Conservation (phyloP, 495 filamentous ascomycete genomes). For the Neurospora terricola region DNA sequence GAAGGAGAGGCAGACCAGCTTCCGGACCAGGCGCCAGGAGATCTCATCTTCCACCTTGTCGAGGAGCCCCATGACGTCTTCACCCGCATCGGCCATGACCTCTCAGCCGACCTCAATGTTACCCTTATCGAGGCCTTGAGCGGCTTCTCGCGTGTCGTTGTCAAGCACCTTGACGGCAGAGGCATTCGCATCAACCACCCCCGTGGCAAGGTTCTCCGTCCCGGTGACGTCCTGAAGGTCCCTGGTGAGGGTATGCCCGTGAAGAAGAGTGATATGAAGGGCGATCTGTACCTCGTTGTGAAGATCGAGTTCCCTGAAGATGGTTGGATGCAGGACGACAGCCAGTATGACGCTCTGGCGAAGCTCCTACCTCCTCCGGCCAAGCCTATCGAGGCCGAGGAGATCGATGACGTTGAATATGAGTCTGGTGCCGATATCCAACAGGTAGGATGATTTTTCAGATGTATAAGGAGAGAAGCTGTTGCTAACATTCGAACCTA, state of each 20-base stretch:
- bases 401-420: slow-evolving; percentile 79
- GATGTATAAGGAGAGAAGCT: neutral
- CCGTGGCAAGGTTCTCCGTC: slow-evolving; percentile 63
- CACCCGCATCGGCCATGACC: slow-evolving; percentile 69
- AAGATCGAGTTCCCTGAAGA: slow-evolving; percentile 83
- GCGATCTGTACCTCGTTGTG: slow-evolving; percentile 79
- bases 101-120: slow-evolving; percentile 68
- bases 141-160: slow-evolving; percentile 81
- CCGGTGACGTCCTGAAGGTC: slow-evolving; percentile 76
- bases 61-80: slow-evolving; percentile 78
- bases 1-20: slow-evolving; percentile 93
- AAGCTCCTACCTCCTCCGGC: slow-evolving; percentile 60
- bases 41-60: slow-evolving; percentile 79
- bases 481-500: slow-evolving; percentile 18
- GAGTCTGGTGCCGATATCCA: slow-evolving; percentile 73
- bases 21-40: slow-evolving; percentile 82
- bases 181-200: slow-evolving; percentile 75
- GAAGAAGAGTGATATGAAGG: slow-evolving; percentile 72
- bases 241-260: slow-evolving; percentile 86
- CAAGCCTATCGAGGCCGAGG: slow-evolving; percentile 52
- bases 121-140: slow-evolving; percentile 75
- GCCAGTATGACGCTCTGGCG: slow-evolving; percentile 53
- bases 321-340: slow-evolving; percentile 66
- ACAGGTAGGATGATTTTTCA: slow-evolving; percentile 44
- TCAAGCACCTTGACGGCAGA: slow-evolving; percentile 89